Evolutionary conservation across 176 grass and related monocot genomes (phyloP), one percentile per base, ranked within the genome.

Genomic region (Cymbopogon citratus): DNA sequence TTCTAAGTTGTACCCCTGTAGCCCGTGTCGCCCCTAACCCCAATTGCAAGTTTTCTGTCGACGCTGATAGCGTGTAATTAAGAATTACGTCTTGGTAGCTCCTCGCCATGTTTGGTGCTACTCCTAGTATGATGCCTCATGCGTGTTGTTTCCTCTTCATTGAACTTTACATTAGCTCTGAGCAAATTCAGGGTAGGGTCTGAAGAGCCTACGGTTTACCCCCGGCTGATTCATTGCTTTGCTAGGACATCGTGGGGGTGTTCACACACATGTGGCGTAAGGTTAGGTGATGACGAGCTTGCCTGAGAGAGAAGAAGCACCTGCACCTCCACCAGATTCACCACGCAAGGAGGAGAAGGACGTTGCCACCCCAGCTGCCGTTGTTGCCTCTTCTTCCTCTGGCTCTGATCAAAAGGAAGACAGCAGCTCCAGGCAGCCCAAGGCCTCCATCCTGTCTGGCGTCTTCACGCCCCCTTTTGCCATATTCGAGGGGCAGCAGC

Each of bases 211-310:
- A 28, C 45, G 21, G 29, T 59, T 81, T 60, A 29, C 14, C 19
- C 21, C n/a, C n/a, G 12, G 45, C 38, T 49, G 68, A 38, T 70
- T 21, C 18, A 10, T 61, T 85, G 3, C 24, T 26, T 69, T 25
- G 5, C 8, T 44, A 81, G 82, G 82, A 8, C 21, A 62, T n/a
- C 26, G 31, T 0, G 43, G 65, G 10, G 46, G 73, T 26, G 43
- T 1, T 60, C 45, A 31, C 39, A 49, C 85, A 63, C 69, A 87
- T 87, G 73, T 43, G 35, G 54, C 66, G 31, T 45, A 93, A 99
- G 91, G 31, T 45, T 95, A 99, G 93, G 91, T 93, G 71, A 95
- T 96, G 96, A 95, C 79, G 87, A 95, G 87, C 87, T 93, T 88
- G 87, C 97, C 91, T 83, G 77, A 87, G 65, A 79, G 68, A 59